These are phyloP conservation scores for Exophiala xenobiotica DNA, from an alignment of 2,329 filamentous ascomycete genomes.

Conservation along the genomic window DNA sequence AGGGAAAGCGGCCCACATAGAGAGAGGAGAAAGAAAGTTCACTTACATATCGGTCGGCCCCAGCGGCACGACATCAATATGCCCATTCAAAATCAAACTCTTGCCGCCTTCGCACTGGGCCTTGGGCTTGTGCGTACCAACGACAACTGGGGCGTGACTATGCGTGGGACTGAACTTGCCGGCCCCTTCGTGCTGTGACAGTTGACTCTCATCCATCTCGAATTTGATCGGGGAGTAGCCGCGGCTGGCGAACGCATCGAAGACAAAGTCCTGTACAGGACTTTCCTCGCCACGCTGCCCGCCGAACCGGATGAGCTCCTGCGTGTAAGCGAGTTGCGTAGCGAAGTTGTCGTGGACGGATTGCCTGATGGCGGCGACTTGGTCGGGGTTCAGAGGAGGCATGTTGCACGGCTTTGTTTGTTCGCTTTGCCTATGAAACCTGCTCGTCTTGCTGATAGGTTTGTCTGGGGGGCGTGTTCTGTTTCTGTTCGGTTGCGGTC, in stretches of 20 bases:
- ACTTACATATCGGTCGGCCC: constrained; percentile 23
- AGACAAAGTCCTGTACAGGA: constrained; percentile 22
- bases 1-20: too few species aligned
- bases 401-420: constrained; percentile 2
- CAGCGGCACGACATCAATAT: constrained; percentile 25
- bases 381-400: constrained; percentile 22
- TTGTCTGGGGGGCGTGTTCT: too few species aligned
- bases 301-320: constrained; percentile 22
- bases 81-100: constrained; percentile 26
- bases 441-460: too few species aligned
- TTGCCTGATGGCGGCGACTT: constrained; percentile 15
- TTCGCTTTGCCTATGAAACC: too few species aligned
- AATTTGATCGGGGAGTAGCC: constrained; percentile 23
- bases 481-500: too few species aligned
- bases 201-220: constrained; percentile 20
- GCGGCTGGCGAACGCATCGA: constrained; percentile 17
- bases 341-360: constrained; percentile 22
- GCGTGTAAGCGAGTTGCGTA: constrained; percentile 21
- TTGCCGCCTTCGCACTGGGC: constrained; percentile 12
- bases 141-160: constrained; percentile 21
- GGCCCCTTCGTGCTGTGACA: constrained; percentile 19
- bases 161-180: constrained; percentile 23
- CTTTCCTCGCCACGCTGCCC: constrained; percentile 24
- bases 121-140: constrained; percentile 26
- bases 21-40: too few species aligned